These are phyloP conservation scores for Pythium folliculosum DNA, from an alignment of 352 stramenopile genomes.

Conservation along the genomic window DNA sequence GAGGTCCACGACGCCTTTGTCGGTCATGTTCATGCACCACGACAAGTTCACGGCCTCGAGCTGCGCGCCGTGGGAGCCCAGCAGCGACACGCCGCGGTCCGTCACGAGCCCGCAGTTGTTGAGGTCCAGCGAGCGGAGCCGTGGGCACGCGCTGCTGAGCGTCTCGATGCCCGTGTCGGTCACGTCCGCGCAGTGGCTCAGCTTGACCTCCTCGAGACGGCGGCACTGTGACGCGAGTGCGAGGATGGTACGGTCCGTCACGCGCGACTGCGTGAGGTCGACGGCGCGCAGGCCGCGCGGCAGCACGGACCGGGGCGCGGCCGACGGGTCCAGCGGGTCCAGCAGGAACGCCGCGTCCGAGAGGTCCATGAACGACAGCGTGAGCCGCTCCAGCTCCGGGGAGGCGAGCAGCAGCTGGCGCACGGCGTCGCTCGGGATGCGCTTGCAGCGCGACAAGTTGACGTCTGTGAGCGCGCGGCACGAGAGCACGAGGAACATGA, in stretches of 20 bases:
- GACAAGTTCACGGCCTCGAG: constrained; percentile 76
- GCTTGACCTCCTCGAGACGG: constrained; percentile 63
- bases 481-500: constrained; percentile 78
- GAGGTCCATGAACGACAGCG: constrained; percentile 86
- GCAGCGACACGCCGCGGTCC: constrained; percentile 62
- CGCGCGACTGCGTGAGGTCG: constrained; percentile 72
- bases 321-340: constrained; percentile 16
- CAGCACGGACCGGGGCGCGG: constrained; percentile 26
- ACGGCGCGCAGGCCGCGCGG: constrained; percentile 48
- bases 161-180: constrained; percentile 76
- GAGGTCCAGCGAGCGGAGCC: constrained; percentile 61
- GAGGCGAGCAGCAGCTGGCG: constrained; percentile 61
- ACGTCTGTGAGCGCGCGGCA: constrained; percentile 76
- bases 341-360: constrained; percentile 59
- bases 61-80: constrained; percentile 51
- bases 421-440: constrained; percentile 78
- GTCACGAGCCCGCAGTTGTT: constrained; percentile 85
- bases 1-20: constrained; percentile 77
- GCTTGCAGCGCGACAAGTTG: constrained; percentile 85
- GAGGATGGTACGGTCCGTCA: constrained; percentile 72
- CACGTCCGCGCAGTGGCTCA: constrained; percentile 77
- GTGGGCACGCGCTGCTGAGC: constrained; percentile 52
- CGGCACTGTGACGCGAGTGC: constrained; percentile 65
- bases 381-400: constrained; percentile 62
- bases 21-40: constrained; percentile 90